Evolutionary conservation across 176 grass and related monocot genomes (phyloP).

Genomic region (Bothriochloa decipiens): DNA sequence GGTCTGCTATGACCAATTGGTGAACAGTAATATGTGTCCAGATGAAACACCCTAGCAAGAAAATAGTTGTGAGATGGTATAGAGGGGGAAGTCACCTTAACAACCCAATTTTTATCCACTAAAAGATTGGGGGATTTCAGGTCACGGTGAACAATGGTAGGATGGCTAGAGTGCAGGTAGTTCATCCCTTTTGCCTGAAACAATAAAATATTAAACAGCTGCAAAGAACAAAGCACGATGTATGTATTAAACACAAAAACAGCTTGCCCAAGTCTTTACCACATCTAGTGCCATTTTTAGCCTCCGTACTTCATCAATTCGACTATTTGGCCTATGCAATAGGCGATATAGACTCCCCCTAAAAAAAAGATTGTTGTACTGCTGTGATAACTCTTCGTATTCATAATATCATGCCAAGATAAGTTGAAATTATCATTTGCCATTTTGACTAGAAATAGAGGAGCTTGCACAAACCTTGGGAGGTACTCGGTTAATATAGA

Average conservation of each 20-base stretch:
- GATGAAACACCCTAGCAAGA: constrained; percentile 25
- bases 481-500: constrained; percentile 98
- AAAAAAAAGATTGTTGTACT: constrained; percentile 32
- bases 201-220: constrained; percentile 34
- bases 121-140: constrained; percentile 98
- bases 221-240: constrained; percentile 27
- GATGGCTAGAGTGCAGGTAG: constrained; percentile 92
- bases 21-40: constrained; percentile 9
- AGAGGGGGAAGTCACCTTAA: constrained; percentile 65
- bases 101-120: constrained; percentile 99
- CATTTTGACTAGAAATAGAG: constrained; percentile 33
- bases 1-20: background rate
- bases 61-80: constrained; percentile 19
- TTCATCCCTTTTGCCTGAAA: constrained; percentile 98
- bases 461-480: constrained; percentile 66
- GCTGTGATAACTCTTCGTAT: constrained; percentile 4
- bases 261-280: constrained; percentile 65
- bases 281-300: constrained; percentile 99
- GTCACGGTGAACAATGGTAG: constrained; percentile 97
- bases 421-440: constrained; percentile 15
- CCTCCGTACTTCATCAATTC: constrained; percentile 76
- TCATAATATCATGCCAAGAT: constrained; percentile 15
- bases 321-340: constrained; percentile 84
- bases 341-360: constrained; percentile 98
- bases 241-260: constrained; percentile 24